Evolutionary conservation across 192 early-diverging fungal species (phyloP), one percentile per base, ranked within the genome.

Genomic region (Dissophora globulifera): DNA sequence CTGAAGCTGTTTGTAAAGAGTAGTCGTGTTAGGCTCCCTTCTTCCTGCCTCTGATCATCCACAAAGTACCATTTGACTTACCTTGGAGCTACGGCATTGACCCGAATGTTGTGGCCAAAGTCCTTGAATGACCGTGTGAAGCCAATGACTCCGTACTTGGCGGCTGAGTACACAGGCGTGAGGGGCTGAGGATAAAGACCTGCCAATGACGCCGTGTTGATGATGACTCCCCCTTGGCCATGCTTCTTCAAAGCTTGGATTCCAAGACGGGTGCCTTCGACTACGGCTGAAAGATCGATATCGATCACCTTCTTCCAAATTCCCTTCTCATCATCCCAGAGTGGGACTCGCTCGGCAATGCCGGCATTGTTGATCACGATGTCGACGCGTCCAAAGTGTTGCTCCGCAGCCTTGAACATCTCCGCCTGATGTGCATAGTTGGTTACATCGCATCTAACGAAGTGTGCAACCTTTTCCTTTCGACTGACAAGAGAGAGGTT

Each of bases 161-260:
- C 89, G 9, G 91, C 90, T 3, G 84, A 87, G 70, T 93, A 95
- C 12, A 90, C 83, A 0, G 91, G 91, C 51, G 85, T 82, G 49
- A 82, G 59, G 7, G 84, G 70, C 15, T 78, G 48, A 2, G 82
- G 80, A 41, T 81, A 81, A 16, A 91, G 79, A 10, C 91, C 93
- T 47, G 91, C 90, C 67, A 92, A 83, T 6, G 90, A 92, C 0
- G 93, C 86, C 3, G 88, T 90, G 67, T 92, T 95, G 53, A 95
- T 79, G 22, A 93, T 87, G 10, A 90, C 87, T 4, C 90, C 92
- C 0, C 82, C 82, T 3, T 40, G 46, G 22, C 75, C 61, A 25
- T 78, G 70, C n/a, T 82, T 69, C 3, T 63, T 58, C 58, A 93
- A 83, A 52, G 85, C 75, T 13, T 78, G 68, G 7, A 93, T 76